Evolutionary conservation across 192 early-diverging fungal species (phyloP).

Genomic region (Borealophlyctis nickersoniae): DNA sequence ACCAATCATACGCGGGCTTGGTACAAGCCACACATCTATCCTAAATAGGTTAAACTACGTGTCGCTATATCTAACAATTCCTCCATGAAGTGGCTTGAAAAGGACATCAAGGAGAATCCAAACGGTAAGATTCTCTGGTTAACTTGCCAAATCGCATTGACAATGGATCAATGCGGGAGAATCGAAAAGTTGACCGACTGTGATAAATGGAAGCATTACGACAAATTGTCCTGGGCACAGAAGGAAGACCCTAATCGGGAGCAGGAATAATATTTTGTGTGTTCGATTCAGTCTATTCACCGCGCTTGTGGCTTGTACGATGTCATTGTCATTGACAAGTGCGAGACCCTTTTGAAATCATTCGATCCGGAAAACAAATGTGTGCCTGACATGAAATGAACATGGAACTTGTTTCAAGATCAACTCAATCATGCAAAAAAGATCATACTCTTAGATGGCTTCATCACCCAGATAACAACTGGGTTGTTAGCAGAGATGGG

Average conservation of each 20-base stretch:
- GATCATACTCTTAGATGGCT: background rate
- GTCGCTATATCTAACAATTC: no score
- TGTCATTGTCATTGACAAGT: background rate
- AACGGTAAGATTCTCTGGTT: background rate
- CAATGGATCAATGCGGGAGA: background rate
- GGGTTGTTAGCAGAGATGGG: background rate
- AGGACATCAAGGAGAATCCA: background rate
- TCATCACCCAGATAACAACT: slow-evolving; percentile 2
- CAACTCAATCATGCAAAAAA: background rate
- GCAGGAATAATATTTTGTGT: background rate
- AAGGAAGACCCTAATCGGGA: background rate
- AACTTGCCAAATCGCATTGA: background rate
- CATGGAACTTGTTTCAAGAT: background rate
- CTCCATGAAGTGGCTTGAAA: background rate
- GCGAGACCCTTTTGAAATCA: slow-evolving; percentile 1
- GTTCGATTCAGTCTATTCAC: background rate
- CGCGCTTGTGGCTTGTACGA: background rate
- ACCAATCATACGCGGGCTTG: no score
- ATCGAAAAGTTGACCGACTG: background rate
- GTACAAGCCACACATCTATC: no score
- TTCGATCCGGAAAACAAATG: slow-evolving; percentile 1
- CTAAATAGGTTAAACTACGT: no score
- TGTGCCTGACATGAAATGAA: background rate
- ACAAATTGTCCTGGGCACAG: background rate
- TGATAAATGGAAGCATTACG: background rate